Evolutionary conservation across 352 stramenopile species (phyloP).

Genomic region (Labyrinthula sp.): DNA sequence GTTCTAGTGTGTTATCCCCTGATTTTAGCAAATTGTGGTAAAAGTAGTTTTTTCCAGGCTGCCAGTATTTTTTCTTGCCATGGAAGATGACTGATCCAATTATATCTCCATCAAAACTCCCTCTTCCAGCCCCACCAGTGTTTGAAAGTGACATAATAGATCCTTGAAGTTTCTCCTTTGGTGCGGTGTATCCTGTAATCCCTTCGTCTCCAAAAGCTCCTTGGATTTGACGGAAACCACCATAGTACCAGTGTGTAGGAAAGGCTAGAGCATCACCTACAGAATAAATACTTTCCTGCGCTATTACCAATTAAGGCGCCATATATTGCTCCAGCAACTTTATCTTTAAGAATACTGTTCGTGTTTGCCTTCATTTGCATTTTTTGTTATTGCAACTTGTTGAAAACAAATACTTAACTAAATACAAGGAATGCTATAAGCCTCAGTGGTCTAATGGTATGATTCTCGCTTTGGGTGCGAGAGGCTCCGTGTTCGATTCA

Average conservation of each 20-base stretch:
- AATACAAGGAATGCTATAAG: no score
- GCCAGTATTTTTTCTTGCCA: conserved; percentile 49
- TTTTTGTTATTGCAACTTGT: no score
- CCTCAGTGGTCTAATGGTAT: no score
- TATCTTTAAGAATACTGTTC: no score
- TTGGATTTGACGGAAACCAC: conserved; percentile 41
- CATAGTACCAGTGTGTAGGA: conserved; percentile 53
- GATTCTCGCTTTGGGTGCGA: no score
- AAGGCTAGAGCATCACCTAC: conserved; percentile 45
- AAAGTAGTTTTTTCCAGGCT: conserved; percentile 41
- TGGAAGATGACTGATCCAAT: conserved; percentile 55
- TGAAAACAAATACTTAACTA: no score
- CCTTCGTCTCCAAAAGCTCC: conserved; percentile 39
- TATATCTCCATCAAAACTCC: conserved; percentile 37
- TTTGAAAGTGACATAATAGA: conserved; percentile 50
- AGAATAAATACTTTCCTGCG: no score
- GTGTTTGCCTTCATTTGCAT: no score
- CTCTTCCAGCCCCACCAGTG: conserved; percentile 45
- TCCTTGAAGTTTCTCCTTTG: conserved; percentile 39
- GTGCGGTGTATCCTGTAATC: conserved; percentile 44
- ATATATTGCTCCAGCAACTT: no score
- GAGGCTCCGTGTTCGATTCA: no score
- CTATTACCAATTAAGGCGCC: no score
- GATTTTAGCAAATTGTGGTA: conserved; percentile 46
- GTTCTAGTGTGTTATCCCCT: conserved; percentile 49